Conservation (phyloP, 768 basidiomycete genomes). For the Boletus rubroflammeus region DNA sequence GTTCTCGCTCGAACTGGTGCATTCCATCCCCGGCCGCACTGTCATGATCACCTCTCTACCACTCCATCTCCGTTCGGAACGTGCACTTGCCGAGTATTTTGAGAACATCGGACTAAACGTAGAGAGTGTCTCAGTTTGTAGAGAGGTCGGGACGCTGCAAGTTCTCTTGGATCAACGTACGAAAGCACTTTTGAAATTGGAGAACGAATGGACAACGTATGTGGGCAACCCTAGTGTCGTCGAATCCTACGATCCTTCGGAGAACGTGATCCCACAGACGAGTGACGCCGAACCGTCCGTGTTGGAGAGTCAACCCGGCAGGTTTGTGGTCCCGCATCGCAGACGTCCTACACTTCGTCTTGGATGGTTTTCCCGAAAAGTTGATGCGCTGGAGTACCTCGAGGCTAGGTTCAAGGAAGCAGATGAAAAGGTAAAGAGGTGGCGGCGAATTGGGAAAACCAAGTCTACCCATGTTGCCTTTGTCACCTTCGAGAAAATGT, state of each 20-base stretch:
- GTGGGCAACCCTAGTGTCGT: slow-evolving; percentile 92
- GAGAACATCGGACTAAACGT: slow-evolving; percentile 84
- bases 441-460: slow-evolving; percentile 69
- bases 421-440: slow-evolving; percentile 78
- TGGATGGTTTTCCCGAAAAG: slow-evolving; percentile 67
- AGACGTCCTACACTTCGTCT: slow-evolving; percentile 74
- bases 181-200: slow-evolving; percentile 71
- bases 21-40: slow-evolving; percentile 91
- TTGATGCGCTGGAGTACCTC: slow-evolving; percentile 88
- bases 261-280: slow-evolving; percentile 45
- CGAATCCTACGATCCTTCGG: slow-evolving; percentile 73
- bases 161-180: slow-evolving; percentile 76
- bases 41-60: slow-evolving; percentile 87
- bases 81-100: slow-evolving; percentile 87
- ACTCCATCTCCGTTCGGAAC: slow-evolving; percentile 78
- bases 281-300: slow-evolving; percentile 50
- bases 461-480: slow-evolving; percentile 84
- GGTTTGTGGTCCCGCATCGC: slow-evolving; percentile 71
- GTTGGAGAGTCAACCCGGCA: slow-evolving; percentile 49
- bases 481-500: slow-evolving; percentile 96
- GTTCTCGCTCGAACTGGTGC: slow-evolving; percentile 91
- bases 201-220: slow-evolving; percentile 83
- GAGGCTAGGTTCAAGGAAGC: slow-evolving; percentile 75
- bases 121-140: slow-evolving; percentile 87
- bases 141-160: slow-evolving; percentile 76